phyloP scores from a whole-genome alignment of 495 filamentous ascomycete species.

The Aspergillus affinis region DNA sequence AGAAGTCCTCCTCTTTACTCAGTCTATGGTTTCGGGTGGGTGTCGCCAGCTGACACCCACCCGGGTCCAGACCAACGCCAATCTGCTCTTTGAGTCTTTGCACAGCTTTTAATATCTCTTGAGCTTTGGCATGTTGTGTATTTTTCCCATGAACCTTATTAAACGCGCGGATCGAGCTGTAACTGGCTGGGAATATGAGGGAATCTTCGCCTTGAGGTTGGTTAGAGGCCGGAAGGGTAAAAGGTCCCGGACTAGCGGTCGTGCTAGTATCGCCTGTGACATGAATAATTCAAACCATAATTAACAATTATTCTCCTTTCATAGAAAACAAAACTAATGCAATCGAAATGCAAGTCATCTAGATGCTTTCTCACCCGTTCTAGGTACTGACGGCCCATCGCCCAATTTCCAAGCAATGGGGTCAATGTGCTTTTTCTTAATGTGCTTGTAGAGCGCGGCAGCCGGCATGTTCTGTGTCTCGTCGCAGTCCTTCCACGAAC shows the following conservation, averaged over 20 bases:
- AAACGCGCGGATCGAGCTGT: constrained; percentile 35
- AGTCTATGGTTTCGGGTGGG: constrained; percentile 27
- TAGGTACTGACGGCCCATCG: constrained; percentile 57
- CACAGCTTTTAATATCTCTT: constrained; percentile 36
- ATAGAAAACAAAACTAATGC: constrained; percentile 8
- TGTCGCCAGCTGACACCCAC: constrained; percentile 36
- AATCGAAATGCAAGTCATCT: constrained; percentile 19
- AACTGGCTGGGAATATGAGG: constrained; percentile 39
- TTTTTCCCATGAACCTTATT: constrained; percentile 39
- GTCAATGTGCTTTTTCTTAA: constrained; percentile 58
- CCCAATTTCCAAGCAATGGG: constrained; percentile 63
- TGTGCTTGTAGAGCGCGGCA: constrained; percentile 56
- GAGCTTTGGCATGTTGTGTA: constrained; percentile 39
- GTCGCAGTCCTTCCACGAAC: constrained; percentile 36
- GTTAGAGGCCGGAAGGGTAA: constrained; percentile 24
- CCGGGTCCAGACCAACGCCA: constrained; percentile 49
- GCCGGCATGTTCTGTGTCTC: constrained; percentile 25
- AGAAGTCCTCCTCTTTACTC: constrained; percentile 44
- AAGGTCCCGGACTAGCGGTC: constrained; percentile 15
- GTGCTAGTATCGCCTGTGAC: constrained; percentile 15
- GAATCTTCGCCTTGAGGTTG: constrained; percentile 24
- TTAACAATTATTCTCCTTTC: constrained; percentile 11
- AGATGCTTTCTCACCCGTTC: constrained; percentile 45
- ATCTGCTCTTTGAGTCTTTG: constrained; percentile 44
- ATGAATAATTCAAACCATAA: constrained; percentile 20